phyloP scores from a whole-genome alignment of 768 basidiomycete genomes.

The Pisolithus sp. region DNA sequence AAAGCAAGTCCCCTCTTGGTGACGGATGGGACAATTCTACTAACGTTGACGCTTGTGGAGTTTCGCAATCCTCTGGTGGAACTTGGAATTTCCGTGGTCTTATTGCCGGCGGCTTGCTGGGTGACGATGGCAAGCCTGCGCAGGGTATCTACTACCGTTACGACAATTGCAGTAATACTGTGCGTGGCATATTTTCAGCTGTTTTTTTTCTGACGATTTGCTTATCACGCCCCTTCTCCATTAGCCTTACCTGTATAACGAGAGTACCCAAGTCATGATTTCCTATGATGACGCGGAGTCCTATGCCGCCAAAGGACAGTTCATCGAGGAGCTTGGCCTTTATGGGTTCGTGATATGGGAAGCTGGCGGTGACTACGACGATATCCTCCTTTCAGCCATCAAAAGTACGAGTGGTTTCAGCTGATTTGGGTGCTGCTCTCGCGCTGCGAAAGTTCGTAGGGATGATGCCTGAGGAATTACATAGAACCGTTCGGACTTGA shows the following conservation, averaged over 20 bases:
- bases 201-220: background rate
- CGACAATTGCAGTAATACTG: constrained; percentile 69
- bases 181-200: constrained; percentile 26
- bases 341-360: constrained; percentile 71
- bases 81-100: constrained; percentile 57
- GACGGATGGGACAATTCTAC: constrained; percentile 49
- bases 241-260: constrained; percentile 65
- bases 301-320: constrained; percentile 55
- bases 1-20: constrained; percentile 39
- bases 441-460: too few relatives aligned
- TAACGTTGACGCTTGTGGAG: constrained; percentile 51
- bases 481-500: background rate
- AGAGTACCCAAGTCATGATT: constrained; percentile 48
- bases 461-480: too few relatives aligned
- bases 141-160: constrained; percentile 48
- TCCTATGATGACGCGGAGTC: constrained; percentile 60
- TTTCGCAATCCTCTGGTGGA: constrained; percentile 40
- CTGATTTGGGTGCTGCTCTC: background rate
- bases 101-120: constrained; percentile 49
- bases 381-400: constrained; percentile 58
- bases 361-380: constrained; percentile 56
- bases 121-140: constrained; percentile 21
- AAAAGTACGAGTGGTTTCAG: background rate
- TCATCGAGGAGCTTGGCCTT: constrained; percentile 47
- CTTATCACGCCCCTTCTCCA: constrained; percentile 1